Evolutionary conservation across 129 eudicot species (phyloP).

Genomic region (Arctium lappa): DNA sequence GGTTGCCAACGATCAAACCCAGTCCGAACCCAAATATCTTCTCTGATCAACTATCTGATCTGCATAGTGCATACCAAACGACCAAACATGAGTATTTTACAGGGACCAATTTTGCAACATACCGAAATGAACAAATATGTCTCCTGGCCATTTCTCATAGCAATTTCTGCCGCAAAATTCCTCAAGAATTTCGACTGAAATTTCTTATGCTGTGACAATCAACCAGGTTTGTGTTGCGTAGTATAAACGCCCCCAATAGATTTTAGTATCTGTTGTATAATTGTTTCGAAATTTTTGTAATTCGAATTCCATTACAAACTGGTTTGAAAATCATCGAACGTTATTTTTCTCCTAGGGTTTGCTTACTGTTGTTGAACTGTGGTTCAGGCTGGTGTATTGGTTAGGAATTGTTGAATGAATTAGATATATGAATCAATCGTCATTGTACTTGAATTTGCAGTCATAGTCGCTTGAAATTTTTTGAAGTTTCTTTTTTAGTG

Average conservation of each 20-base stretch:
- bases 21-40: too few relatives aligned
- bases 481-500: not conserved
- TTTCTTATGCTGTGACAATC: not conserved
- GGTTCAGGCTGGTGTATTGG: not conserved
- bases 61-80: too few relatives aligned
- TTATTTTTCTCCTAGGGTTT: constrained; percentile 27
- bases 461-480: not conserved
- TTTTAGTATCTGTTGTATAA: not conserved
- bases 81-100: not conserved
- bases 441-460: constrained; percentile 4
- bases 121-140: not conserved
- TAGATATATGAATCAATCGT: not conserved
- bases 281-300: not conserved
- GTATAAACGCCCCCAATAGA: not conserved
- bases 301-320: not conserved
- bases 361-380: constrained; percentile 1
- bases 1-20: too few relatives aligned
- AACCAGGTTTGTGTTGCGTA: constrained; percentile 13
- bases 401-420: not conserved
- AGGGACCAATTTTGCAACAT: constrained; percentile 12
- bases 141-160: not conserved
- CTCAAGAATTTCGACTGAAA: not conserved
- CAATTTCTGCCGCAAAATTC: constrained; percentile 1
- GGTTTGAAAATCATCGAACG: constrained; percentile 7
- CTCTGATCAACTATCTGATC: too few relatives aligned